Conservation (phyloP, 352 stramenopile species). For the Phytophthora multivora region DNA sequence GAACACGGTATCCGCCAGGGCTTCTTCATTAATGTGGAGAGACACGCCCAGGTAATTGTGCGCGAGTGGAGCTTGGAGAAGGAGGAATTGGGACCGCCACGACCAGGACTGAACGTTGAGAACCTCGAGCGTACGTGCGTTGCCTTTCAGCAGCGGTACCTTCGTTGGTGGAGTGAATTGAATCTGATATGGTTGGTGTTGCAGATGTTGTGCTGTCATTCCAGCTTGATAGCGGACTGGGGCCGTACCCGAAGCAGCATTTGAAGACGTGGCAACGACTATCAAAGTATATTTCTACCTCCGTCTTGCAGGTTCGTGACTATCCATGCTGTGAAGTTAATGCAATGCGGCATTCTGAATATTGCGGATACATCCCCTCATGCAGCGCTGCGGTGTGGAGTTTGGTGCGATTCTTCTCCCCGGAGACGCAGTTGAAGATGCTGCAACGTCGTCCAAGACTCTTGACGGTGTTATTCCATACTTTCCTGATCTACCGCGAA, state of each 20-base stretch:
- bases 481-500: slow-evolving; percentile 79
- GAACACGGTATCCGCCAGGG: slow-evolving; percentile 83
- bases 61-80: slow-evolving; percentile 80
- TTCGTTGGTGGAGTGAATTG: neutral
- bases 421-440: slow-evolving; percentile 59
- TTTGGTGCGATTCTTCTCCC: slow-evolving; percentile 71
- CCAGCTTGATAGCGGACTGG: slow-evolving; percentile 80
- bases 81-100: slow-evolving; percentile 69
- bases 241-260: slow-evolving; percentile 82
- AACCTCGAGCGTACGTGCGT: slow-evolving; percentile 67
- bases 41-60: slow-evolving; percentile 67
- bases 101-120: slow-evolving; percentile 65
- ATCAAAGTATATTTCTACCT: slow-evolving; percentile 66
- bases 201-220: slow-evolving; percentile 72
- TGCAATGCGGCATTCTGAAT: neutral
- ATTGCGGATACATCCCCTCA: too few species aligned
- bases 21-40: slow-evolving; percentile 77
- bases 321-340: neutral
- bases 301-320: slow-evolving; percentile 54
- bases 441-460: slow-evolving; percentile 22
- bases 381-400: slow-evolving; percentile 68
- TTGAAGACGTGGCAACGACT: slow-evolving; percentile 71
- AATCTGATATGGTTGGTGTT: slow-evolving; percentile 1
- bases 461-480: slow-evolving; percentile 54
- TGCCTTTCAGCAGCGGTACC: neutral